Conservation (phyloP, 2,329 filamentous ascomycete genomes). For the Exophiala lecanii-corni region DNA sequence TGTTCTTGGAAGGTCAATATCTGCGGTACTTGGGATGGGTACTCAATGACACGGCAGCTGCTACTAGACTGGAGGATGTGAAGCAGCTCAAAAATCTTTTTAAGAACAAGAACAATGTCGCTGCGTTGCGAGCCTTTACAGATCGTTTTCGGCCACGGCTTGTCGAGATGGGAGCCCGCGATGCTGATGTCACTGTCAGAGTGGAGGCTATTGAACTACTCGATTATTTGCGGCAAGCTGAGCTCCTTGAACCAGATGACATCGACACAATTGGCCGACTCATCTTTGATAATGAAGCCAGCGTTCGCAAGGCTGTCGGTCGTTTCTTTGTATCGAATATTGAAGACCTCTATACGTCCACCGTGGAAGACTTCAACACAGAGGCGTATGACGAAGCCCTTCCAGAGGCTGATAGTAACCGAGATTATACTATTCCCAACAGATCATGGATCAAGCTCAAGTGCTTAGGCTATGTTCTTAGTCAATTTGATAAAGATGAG, state of each 20-base stretch:
- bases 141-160: slow-evolving; percentile 83
- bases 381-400: slow-evolving; percentile 72
- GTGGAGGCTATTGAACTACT: slow-evolving; percentile 76
- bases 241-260: slow-evolving; percentile 84
- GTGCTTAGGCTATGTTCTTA: slow-evolving; percentile 77
- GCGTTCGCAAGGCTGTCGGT: slow-evolving; percentile 82
- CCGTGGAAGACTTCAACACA: slow-evolving; percentile 79
- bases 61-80: slow-evolving; percentile 78
- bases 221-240: slow-evolving; percentile 74
- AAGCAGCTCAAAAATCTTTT: slow-evolving; percentile 78
- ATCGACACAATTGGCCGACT: slow-evolving; percentile 83
- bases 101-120: slow-evolving; percentile 71
- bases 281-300: slow-evolving; percentile 80
- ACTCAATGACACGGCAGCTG: slow-evolving; percentile 71
- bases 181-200: slow-evolving; percentile 75
- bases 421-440: slow-evolving; percentile 69
- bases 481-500: slow-evolving; percentile 68
- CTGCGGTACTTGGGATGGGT: slow-evolving; percentile 94
- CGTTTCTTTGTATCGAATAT: slow-evolving; percentile 88
- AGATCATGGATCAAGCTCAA: slow-evolving; percentile 89
- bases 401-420: slow-evolving; percentile 62
- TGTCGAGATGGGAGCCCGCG: slow-evolving; percentile 86
- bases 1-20: slow-evolving; percentile 87
- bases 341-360: slow-evolving; percentile 71
- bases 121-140: slow-evolving; percentile 78